Percentiles rank a stretch among this genome's conserved stretches.
phyloP scores from a whole-genome alignment of 1,139 yeast species.

The Suhomyces bokatorum region DNA sequence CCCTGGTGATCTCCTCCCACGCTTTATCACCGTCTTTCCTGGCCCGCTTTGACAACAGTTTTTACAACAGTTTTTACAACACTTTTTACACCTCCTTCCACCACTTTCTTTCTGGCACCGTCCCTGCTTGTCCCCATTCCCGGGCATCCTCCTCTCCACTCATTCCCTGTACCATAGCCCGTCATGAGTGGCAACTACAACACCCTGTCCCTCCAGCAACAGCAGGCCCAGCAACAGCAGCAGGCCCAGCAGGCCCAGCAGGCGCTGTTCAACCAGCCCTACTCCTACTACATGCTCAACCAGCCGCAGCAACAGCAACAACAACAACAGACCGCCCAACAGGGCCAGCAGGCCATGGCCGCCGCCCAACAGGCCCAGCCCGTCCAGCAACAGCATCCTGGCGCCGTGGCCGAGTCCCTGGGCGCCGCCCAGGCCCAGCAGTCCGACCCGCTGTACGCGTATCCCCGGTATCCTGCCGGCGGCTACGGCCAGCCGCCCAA shows the following conservation, averaged over 20 bases:
- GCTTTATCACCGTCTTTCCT: neutral
- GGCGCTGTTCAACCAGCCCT: conserved; percentile 21
- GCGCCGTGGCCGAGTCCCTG: conserved; percentile 6
- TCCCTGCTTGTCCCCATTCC: neutral
- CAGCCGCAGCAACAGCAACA: conserved; percentile 14
- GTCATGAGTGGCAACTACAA: conserved; percentile 18
- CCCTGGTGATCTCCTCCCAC: neutral
- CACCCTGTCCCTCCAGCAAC: conserved; percentile 12
- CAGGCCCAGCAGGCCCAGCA: conserved; percentile 13
- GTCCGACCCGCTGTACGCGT: conserved; percentile 12
- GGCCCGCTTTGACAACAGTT: neutral
- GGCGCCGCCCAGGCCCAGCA: conserved; percentile 9
- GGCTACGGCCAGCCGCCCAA: conserved; percentile 16
- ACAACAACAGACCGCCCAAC: no score
- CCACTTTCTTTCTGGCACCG: neutral
- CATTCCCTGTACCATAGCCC: conserved; percentile 4
- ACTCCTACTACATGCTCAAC: conserved; percentile 25
- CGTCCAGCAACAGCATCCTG: conserved; percentile 10
- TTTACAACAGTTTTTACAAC: neutral
- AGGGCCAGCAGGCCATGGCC: conserved; percentile 11
- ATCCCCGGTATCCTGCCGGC: conserved; percentile 12
- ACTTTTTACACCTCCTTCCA: no score
- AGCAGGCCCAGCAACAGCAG: neutral
- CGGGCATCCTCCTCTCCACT: neutral
- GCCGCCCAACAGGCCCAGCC: conserved; percentile 9